A percentile compares a stretch with the other conserved stretches of the same genome.
Conservation (phyloP, 176 grass and related monocot genomes). For the Avena eriantha region DNA sequence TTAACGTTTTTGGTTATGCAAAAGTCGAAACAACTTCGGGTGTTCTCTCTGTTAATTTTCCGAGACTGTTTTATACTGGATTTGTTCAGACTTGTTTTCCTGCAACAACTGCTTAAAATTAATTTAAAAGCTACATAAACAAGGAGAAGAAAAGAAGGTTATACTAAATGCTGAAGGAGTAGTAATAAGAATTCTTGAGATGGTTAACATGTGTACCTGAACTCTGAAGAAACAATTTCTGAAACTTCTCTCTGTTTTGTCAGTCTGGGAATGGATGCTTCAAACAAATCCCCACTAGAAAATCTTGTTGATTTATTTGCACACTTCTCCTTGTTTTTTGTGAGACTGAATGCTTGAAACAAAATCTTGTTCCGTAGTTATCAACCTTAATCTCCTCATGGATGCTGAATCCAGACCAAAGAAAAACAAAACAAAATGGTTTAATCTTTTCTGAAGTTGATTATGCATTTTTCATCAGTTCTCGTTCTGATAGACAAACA, state of each 20-base stretch:
- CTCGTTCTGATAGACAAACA: background rate
- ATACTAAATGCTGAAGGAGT: background rate
- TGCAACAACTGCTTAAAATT: background rate
- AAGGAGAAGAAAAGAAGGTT: background rate
- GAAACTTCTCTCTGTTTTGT: background rate
- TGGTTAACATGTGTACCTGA: background rate
- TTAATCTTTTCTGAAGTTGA: background rate
- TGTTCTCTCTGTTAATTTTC: background rate
- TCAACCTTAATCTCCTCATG: background rate
- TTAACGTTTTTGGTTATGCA: background rate
- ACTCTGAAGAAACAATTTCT: background rate
- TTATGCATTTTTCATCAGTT: background rate
- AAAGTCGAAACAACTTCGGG: conserved; percentile 26
- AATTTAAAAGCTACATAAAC: no score
- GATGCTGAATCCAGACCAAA: background rate
- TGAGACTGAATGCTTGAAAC: background rate
- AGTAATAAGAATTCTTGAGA: background rate
- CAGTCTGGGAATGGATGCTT: background rate
- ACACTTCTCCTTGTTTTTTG: background rate
- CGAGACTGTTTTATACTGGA: background rate
- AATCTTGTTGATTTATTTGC: background rate
- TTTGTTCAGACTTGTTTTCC: background rate
- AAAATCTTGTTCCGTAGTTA: background rate
- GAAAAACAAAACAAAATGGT: background rate
- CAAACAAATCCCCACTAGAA: background rate